A percentile compares a stretch with the other conserved stretches of the same genome.
Conservation (phyloP, 495 filamentous ascomycete genomes). For the Aspergillus kassunensis region DNA sequence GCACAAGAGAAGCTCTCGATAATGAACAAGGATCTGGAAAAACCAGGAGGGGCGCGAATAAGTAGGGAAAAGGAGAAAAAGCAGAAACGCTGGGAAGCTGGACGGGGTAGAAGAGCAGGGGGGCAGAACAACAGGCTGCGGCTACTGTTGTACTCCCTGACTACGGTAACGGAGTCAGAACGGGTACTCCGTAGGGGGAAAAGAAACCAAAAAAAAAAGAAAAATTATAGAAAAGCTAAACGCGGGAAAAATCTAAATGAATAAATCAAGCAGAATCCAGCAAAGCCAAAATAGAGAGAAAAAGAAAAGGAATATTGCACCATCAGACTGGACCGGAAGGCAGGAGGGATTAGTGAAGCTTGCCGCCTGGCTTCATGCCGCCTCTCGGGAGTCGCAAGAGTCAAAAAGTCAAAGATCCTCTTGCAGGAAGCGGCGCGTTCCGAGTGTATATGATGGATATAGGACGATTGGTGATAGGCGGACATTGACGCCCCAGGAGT, state of each 20-base stretch:
- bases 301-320: slow-evolving; percentile 4
- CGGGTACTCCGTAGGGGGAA: slow-evolving; percentile 4
- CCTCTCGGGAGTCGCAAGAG: slow-evolving; percentile 5
- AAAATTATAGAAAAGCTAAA: slow-evolving; percentile 5
- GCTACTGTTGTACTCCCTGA: slow-evolving; percentile 25
- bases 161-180: slow-evolving; percentile 17
- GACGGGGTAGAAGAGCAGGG: slow-evolving; percentile 15
- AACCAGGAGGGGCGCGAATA: slow-evolving; percentile 16
- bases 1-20: slow-evolving; percentile 15
- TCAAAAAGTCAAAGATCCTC: slow-evolving; percentile 12
- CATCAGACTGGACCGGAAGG: not conserved
- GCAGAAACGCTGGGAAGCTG: slow-evolving; percentile 12
- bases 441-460: slow-evolving; percentile 9
- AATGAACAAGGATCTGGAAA: slow-evolving; percentile 12
- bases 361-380: slow-evolving; percentile 14
- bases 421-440: slow-evolving; percentile 17
- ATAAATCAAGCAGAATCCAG: slow-evolving; percentile 4
- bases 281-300: not conserved
- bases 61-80: slow-evolving; percentile 8
- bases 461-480: slow-evolving; percentile 24
- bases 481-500: slow-evolving; percentile 17
- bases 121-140: slow-evolving; percentile 19
- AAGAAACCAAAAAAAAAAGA: slow-evolving; percentile 4
- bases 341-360: slow-evolving; percentile 8
- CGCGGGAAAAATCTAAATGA: not conserved